These are phyloP conservation scores for Monascus purpureus DNA, from an alignment of 495 filamentous ascomycete species.

Conservation along the genomic window DNA sequence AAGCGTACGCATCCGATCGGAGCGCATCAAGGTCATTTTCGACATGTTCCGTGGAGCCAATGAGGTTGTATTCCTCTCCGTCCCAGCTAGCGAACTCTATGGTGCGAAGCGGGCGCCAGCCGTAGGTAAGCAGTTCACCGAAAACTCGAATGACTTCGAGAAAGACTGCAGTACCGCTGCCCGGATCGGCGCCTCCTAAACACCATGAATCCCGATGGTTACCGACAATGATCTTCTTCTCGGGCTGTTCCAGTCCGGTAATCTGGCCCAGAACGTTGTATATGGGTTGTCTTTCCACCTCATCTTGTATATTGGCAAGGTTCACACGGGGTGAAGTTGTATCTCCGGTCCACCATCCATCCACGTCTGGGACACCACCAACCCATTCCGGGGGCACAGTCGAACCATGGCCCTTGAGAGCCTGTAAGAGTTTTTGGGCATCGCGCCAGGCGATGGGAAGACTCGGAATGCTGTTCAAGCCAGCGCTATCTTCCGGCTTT, in stretches of 20 bases:
- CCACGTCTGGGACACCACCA: conserved; percentile 56
- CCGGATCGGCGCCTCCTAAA: conserved; percentile 73
- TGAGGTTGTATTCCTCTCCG: conserved; percentile 80
- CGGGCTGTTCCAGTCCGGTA: conserved; percentile 60
- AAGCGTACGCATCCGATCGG: conserved; percentile 54
- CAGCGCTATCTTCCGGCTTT: conserved; percentile 53
- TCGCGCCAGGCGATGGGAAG: conserved; percentile 81
- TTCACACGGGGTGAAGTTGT: conserved; percentile 60
- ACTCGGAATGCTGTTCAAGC: conserved; percentile 70
- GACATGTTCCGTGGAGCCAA: conserved; percentile 90
- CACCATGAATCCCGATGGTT: conserved; percentile 93
- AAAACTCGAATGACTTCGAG: conserved; percentile 76
- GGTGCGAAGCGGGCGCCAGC: conserved; percentile 84
- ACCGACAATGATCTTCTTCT: conserved; percentile 82
- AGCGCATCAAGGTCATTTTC: conserved; percentile 50
- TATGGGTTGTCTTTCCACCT: conserved; percentile 66
- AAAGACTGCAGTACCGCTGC: conserved; percentile 82
- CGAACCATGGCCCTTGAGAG: conserved; percentile 62
- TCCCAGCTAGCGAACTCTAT: conserved; percentile 97
- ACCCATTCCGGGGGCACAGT: conserved; percentile 60
- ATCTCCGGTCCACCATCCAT: conserved; percentile 76
- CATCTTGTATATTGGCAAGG: conserved; percentile 80
- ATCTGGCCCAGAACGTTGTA: conserved; percentile 84
- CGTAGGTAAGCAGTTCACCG: conserved; percentile 52
- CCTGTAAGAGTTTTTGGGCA: conserved; percentile 63